Base-by-base conservation (phyloP, 768 basidiomycete genomes). In the Naganishia onofrii region DNA sequence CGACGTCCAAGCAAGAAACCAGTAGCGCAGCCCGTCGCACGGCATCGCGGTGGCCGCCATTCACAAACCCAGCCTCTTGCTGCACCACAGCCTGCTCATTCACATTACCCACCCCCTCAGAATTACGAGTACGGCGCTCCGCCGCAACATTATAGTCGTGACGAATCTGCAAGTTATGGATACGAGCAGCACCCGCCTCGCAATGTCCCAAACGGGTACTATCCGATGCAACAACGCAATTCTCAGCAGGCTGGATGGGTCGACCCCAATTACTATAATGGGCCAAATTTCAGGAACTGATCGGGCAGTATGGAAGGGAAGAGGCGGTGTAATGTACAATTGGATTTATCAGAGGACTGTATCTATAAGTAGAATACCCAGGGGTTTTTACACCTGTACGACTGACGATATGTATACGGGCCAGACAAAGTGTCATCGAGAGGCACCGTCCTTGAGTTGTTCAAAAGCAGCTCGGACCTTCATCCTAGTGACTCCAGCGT, bases 211-310 rank as follows among this genome's bases (percentile, higher is more conserved):
- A 17, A 42, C 65, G 46, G 36, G n/a, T 54, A 34, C 31, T 42
- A 52, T 12, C 54, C 38, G 2, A 55, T 63, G 38, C 55, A 58
- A 57, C 44, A 72, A 57, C 8, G 36, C 12, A 8, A 46, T 26
- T 13, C 21, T 3, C 23, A 46, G 31, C 32, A 32, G 3, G 46
- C 36, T 38, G 52, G 48, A 28, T 77, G 76, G 76, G 76, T 77
- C 8, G 76, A 77, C 64, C 66, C 58, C n/a, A 66, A 51, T 8
- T n/a, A 63, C 26, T 77, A 75, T 42, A 77, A 77, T 57, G 76
- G 76, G 12, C 76, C 73, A 44, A 66, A 77, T 71, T 75, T 63
- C 42, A 63, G 60, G 38, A 42, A 44, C 17, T 63, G 26, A 63
- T 26, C 7, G 48, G n/a, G n/a, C n/a, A 7, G 48, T 17, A 3